Conservation (phyloP, 139 green algal species). For the Chlamydomonas schloesseri region DNA sequence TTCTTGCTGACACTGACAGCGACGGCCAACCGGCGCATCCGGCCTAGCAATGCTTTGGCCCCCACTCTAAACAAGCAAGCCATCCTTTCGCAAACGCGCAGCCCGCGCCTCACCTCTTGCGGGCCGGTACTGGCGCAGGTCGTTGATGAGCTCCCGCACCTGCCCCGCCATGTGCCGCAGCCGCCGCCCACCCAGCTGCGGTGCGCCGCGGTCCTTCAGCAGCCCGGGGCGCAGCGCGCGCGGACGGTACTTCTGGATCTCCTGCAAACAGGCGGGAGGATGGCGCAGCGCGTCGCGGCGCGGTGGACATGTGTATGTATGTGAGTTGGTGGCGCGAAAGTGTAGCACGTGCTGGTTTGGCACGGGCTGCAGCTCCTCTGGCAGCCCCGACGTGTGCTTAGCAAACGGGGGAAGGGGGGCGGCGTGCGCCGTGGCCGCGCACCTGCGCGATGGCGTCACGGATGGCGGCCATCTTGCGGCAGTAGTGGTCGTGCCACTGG, state of each 20-base stretch:
- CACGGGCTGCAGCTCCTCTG: background rate
- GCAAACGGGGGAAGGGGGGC: background rate
- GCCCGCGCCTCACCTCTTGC: background rate
- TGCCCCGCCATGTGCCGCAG: slow-evolving; percentile 36
- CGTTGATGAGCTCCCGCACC: slow-evolving; percentile 19
- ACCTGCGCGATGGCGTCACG: slow-evolving; percentile 14
- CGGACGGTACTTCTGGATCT: slow-evolving; percentile 49
- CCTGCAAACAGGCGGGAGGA: background rate
- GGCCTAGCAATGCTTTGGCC: too few species aligned
- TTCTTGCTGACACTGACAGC: too few species aligned
- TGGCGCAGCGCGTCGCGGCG: background rate
- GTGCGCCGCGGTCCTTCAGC: background rate
- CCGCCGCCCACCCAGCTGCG: slow-evolving; percentile 13
- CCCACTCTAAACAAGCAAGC: background rate
- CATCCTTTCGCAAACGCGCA: background rate
- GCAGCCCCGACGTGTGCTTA: background rate
- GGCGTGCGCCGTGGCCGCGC: background rate
- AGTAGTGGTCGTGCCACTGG: slow-evolving; percentile 27
- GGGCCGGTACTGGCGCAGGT: slow-evolving; percentile 40
- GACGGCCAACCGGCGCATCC: too few species aligned
- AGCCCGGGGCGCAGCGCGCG: slow-evolving; percentile 2
- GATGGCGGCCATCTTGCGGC: background rate
- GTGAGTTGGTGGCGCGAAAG: too few species aligned
- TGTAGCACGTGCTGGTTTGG: too few species aligned
- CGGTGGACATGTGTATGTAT: too few species aligned